Base-by-base conservation (phyloP, 768 basidiomycete species). In the Rhizopogon salebrosus region DNA sequence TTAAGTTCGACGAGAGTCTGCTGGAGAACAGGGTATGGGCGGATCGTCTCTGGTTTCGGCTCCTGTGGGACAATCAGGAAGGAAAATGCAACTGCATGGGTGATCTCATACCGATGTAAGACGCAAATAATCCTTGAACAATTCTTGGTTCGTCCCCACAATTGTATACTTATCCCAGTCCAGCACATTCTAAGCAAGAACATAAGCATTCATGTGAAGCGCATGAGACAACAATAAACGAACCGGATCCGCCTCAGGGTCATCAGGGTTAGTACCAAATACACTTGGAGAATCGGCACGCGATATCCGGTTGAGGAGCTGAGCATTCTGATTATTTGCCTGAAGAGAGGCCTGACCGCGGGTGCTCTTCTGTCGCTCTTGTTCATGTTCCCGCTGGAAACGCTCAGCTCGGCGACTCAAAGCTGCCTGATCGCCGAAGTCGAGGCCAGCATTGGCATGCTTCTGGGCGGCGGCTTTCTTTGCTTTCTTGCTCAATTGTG, bases 91-190 rank as follows among this genome's bases (percentile, higher is more conserved):
- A 34, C n/a, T 29, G 46, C 48, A 40, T 18, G 38, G 29, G 22
- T 23, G 35, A 51, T 41, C 54, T 23, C 80, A 55, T 59, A 93
- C 94, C 60, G 90, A 87, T 41, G 97, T 99, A 52, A 99, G 72
- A 40, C 97, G 84, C 16, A 99, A 75, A 69, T 98, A 99, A 56
- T 95, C 90, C 74, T 98, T 99, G 77, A 98, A 98, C 23, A 97
- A 72, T 59, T 89, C 89, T 61, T 79, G 77, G 49, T 81, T 93
- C 38, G 88, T 95, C 46, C 97, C 97, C 52, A 95, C 92, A 61
- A 99, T 98, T 6, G 95, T 98, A 69, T 85, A 79, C 54, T 84
- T 84, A 73, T 99, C 97, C 97, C 97, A 99, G 65, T 95, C 87
- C 49, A 93, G 86, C 8, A 95, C 94, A 62, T 95, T 95, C 95